phyloP scores from a whole-genome alignment of 306 rosid genomes.

The Pachyrhizus erosus region DNA sequence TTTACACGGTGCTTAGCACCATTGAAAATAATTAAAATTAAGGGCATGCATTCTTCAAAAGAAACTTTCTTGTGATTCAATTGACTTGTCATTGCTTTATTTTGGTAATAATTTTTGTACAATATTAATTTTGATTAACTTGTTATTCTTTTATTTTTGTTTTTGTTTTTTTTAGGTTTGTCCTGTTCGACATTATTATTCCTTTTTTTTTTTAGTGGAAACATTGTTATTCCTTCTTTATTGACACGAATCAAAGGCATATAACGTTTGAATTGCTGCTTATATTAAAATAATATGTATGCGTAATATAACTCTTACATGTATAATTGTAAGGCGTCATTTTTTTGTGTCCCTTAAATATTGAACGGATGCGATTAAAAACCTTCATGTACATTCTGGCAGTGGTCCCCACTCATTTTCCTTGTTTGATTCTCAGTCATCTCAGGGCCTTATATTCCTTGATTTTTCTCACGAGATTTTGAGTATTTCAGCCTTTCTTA shows the following conservation, averaged over 20 bases:
- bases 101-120: neutral
- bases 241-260: slow-evolving; percentile 18
- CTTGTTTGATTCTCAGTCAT: neutral
- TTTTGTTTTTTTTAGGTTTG: neutral
- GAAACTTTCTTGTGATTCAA: neutral
- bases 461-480: slow-evolving; percentile 33
- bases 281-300: slow-evolving; percentile 3
- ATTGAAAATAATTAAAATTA: neutral
- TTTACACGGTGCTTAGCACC: neutral
- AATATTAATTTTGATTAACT: neutral
- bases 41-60: neutral
- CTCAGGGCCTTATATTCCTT: slow-evolving; percentile 4
- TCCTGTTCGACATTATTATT: slow-evolving; percentile 12
- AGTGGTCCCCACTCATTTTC: slow-evolving; percentile 40
- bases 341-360: neutral
- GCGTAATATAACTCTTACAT: neutral
- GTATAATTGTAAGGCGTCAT: neutral
- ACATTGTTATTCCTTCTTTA: slow-evolving; percentile 20
- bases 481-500: neutral
- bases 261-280: neutral
- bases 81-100: neutral
- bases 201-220: slow-evolving; percentile 22
- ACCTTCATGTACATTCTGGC: slow-evolving; percentile 22
- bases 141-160: neutral
- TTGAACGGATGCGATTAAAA: slow-evolving; percentile 14